A percentile compares a stretch with the other conserved stretches of the same genome.
These are phyloP conservation scores for Moringa oleifera DNA, from an alignment of 345 rosid species.

Conservation along the genomic window DNA sequence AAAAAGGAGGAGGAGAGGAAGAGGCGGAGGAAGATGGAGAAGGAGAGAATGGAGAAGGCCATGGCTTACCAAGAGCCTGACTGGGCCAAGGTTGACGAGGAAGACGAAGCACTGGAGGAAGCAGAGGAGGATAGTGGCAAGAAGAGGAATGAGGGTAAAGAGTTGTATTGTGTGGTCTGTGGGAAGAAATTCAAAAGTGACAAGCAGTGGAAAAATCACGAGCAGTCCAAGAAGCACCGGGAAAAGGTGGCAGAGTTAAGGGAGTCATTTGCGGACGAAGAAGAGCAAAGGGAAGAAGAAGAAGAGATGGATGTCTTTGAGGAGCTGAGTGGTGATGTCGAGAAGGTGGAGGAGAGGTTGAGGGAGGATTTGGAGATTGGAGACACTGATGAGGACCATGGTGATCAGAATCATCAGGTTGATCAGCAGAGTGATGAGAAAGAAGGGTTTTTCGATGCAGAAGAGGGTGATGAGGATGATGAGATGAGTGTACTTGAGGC, in stretches of 20 bases:
- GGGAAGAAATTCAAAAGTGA: slow-evolving; percentile 91
- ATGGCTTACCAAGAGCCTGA: slow-evolving; percentile 56
- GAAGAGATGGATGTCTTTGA: slow-evolving; percentile 20
- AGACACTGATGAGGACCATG: slow-evolving; percentile 27
- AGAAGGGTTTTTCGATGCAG: slow-evolving; percentile 29
- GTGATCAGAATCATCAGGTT: slow-evolving; percentile 18
- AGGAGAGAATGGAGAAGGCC: slow-evolving; percentile 58
- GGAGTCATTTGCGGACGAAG: slow-evolving; percentile 49
- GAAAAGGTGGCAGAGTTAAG: slow-evolving; percentile 82
- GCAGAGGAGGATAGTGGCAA: slow-evolving; percentile 27
- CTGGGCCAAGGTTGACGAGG: slow-evolving; percentile 52
- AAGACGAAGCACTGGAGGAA: slow-evolving; percentile 40
- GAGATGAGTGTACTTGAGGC: slow-evolving; percentile 63
- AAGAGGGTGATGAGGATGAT: slow-evolving; percentile 28
- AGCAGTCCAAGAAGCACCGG: slow-evolving; percentile 95
- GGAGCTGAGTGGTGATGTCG: slow-evolving; percentile 32
- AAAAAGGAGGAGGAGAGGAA: slow-evolving; percentile 55
- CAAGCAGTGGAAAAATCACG: slow-evolving; percentile 96
- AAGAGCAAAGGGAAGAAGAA: slow-evolving; percentile 20
- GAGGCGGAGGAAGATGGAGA: slow-evolving; percentile 59
- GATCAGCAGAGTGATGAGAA: slow-evolving; percentile 27
- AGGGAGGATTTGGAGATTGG: slow-evolving; percentile 32
- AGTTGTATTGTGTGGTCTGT: slow-evolving; percentile 79
- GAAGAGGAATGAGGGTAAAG: slow-evolving; percentile 32
- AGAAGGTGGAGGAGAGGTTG: slow-evolving; percentile 42